These are phyloP conservation scores for Fusarium pseudograminearum DNA, from an alignment of 2,329 filamentous ascomycete species.

Conservation along the genomic window DNA sequence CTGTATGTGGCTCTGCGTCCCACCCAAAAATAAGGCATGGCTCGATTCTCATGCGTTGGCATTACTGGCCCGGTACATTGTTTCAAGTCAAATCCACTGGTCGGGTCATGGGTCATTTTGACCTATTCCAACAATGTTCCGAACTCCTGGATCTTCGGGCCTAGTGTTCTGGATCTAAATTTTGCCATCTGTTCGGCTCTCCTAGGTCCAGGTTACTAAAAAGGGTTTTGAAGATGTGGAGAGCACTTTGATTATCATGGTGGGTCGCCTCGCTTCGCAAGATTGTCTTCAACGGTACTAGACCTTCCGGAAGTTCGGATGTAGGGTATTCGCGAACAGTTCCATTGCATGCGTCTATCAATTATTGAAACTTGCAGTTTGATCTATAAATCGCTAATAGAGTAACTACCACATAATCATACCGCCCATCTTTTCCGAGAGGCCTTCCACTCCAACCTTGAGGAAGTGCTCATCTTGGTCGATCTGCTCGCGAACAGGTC, in stretches of 20 bases:
- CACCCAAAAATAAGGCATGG: background rate
- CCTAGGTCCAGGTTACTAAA: background rate
- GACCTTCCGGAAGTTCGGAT: background rate
- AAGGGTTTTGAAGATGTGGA: background rate
- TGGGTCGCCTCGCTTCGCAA: background rate
- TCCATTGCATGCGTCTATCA: background rate
- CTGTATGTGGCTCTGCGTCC: background rate
- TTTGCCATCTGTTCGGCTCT: background rate
- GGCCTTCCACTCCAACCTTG: background rate
- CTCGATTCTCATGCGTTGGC: background rate
- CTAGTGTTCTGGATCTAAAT: background rate
- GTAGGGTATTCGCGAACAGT: fast-evolving
- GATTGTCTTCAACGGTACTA: background rate
- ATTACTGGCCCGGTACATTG: background rate
- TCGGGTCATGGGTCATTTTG: background rate
- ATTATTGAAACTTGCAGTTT: background rate
- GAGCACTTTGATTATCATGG: background rate
- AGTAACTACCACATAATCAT: too few species aligned
- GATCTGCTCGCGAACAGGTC: background rate
- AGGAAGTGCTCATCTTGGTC: background rate
- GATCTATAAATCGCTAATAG: too few species aligned
- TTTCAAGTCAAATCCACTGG: background rate
- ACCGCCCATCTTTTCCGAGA: background rate
- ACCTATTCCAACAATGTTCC: background rate
- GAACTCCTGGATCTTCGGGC: background rate